These are phyloP conservation scores for Colletotrichum nymphaeae DNA, from an alignment of 2,329 filamentous ascomycete species.

Conservation along the genomic window DNA sequence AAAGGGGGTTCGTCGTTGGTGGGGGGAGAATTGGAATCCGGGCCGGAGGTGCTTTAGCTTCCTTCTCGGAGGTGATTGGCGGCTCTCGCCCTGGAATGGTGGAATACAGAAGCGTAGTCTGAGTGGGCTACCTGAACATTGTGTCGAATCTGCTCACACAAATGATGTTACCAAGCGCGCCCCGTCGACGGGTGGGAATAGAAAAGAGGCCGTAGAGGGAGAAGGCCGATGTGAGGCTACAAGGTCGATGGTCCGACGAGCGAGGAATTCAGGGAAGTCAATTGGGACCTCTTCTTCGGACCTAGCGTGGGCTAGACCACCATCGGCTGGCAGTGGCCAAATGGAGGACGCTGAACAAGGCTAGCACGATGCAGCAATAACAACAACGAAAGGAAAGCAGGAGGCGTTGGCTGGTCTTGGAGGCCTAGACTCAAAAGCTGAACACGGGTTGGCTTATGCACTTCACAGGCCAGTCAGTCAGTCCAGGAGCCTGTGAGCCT, in stretches of 20 bases:
- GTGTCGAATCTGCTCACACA: neutral
- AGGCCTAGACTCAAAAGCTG: neutral
- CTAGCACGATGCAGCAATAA: constrained; percentile 28
- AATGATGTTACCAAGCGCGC: neutral
- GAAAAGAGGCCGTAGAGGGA: neutral
- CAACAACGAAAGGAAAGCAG: neutral
- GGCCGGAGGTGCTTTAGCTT: neutral
- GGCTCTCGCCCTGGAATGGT: constrained; percentile 6
- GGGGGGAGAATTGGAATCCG: constrained; percentile 32
- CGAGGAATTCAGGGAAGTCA: constrained; percentile 16
- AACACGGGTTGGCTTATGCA: constrained; percentile 13
- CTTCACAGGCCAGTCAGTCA: constrained; percentile 12
- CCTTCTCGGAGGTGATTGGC: neutral
- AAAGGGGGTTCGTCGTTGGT: constrained; percentile 21
- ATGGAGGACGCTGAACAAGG: constrained; percentile 19
- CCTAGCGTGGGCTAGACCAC: constrained; percentile 28
- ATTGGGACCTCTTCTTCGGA: constrained; percentile 20
- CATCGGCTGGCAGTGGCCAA: constrained; percentile 10
- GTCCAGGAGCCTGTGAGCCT: neutral
- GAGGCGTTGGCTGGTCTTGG: constrained; percentile 2
- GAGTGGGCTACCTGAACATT: constrained; percentile 10
- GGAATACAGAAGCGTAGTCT: neutral
- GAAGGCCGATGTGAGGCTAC: neutral
- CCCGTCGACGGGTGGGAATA: neutral
- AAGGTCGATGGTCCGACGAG: neutral